phyloP scores from a whole-genome alignment of 2,329 filamentous ascomycete species.

The Nemania sp. region DNA sequence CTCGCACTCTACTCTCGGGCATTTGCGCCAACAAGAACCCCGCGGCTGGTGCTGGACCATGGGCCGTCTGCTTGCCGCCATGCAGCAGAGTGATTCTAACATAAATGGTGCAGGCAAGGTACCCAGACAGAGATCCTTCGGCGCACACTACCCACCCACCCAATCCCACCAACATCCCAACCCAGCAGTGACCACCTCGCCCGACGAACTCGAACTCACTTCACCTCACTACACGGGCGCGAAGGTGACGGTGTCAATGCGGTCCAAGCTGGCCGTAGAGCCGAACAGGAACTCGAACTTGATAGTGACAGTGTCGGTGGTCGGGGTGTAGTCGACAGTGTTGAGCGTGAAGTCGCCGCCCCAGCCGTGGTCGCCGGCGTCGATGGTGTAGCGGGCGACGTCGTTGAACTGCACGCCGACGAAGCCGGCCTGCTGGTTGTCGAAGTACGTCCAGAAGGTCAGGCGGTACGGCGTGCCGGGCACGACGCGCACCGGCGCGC shows the following conservation, averaged over 20 bases:
- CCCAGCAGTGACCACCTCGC: neutral
- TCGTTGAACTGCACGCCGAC: slow-evolving; percentile 30
- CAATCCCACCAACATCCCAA: neutral
- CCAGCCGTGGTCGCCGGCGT: slow-evolving; percentile 23
- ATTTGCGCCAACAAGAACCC: too few species aligned
- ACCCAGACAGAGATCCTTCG: neutral
- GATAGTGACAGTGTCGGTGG: slow-evolving; percentile 5
- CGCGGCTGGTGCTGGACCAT: too few species aligned
- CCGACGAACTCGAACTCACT: neutral
- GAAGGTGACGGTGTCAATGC: slow-evolving; percentile 12
- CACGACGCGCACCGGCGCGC: slow-evolving; percentile 16
- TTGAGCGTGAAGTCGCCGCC: slow-evolving; percentile 10
- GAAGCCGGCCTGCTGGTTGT: slow-evolving; percentile 21
- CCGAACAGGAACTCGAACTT: slow-evolving; percentile 19
- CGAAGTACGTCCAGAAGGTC: slow-evolving; percentile 27
- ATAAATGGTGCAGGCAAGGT: too few species aligned
- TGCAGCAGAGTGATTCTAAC: too few species aligned
- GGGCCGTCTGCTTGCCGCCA: too few species aligned
- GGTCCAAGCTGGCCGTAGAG: slow-evolving; percentile 1
- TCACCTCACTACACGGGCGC: neutral
- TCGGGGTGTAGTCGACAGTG: slow-evolving; percentile 15
- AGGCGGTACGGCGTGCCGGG: slow-evolving; percentile 16
- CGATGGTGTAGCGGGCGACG: slow-evolving; percentile 13
- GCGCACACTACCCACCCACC: neutral
- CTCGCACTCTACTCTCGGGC: too few species aligned